Base-by-base conservation (phyloP, 73 alveolate species). In the Paramecium biaurelia region DNA sequence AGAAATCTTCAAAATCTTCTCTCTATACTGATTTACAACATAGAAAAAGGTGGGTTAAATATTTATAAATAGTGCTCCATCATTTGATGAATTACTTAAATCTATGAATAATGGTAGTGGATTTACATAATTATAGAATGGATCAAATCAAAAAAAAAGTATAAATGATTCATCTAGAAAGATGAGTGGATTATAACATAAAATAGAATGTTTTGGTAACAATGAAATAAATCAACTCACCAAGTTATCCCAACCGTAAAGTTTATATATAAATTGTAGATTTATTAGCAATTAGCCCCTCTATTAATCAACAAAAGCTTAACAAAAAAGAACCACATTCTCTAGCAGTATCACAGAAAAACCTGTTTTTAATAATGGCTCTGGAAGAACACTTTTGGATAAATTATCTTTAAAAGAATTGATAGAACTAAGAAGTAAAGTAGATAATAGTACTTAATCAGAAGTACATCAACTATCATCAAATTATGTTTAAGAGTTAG, bases 11-110 rank as follows among this genome's bases (percentile, higher is more conserved):
- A 7, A 79, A 43, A 43, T 12, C 18, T 11, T 24, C 76, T 24
- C 30, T 30, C 3, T 11, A 79, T 7, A 42, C 41, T 24, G 90
- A 47, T 18, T 21, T n/a, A 1, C 9, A 43, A 43, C 42, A 45
- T 43, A 43, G 90, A 24, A 42, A 79, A 34, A 43, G 47, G 24
- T 11, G 41, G 56, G 47, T 20, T 37, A 21, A 42, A 30, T 43
- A 12, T 34, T n/a, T 72, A 32, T 28, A 12, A 28, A 21, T 41
- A 79, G 90, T 79, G 21, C 56, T 21, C 90, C 90, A 79, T 79
- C 90, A 38, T 79, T 79, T 21, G 89, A 76, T 76, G 89, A 76
- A 24, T 21, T 76, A 42, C 70, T 76, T 18, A 76, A 42, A 76
- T 34, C 63, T 0, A 79, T 79, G 90, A 43, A 12, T 34, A 63